phyloP scores from a whole-genome alignment of 1,284 basidiomycete genomes.

The Mycosarcoma mackinlayi region DNA sequence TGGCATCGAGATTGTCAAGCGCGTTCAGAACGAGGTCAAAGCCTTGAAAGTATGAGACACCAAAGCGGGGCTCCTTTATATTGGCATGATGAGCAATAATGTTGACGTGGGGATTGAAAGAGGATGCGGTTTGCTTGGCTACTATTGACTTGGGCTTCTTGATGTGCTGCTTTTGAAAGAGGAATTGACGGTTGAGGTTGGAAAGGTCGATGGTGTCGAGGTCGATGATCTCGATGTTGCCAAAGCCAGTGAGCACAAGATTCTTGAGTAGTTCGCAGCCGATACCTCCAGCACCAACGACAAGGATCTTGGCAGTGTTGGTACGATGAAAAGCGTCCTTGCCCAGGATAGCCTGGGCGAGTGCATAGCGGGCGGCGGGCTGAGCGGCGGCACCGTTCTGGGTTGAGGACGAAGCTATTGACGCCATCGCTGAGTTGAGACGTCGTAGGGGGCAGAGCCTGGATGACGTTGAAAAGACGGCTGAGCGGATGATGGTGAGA shows the following conservation, averaged over 20 bases:
- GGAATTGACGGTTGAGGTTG: slow-evolving; percentile 96
- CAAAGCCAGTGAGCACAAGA: slow-evolving; percentile 90
- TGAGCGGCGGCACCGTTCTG: slow-evolving; percentile 11
- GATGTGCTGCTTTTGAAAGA: slow-evolving; percentile 97
- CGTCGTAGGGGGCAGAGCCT: too few species aligned
- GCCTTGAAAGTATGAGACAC: slow-evolving; percentile 85
- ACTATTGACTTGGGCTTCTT: slow-evolving; percentile 95
- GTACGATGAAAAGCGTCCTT: slow-evolving; percentile 27
- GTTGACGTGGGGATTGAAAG: slow-evolving; percentile 90
- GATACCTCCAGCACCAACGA: slow-evolving; percentile 97
- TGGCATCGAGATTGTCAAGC: slow-evolving; percentile 79
- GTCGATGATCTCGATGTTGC: slow-evolving; percentile 88
- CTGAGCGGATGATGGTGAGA: background rate
- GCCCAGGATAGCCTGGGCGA: slow-evolving; percentile 36
- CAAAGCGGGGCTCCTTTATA: slow-evolving; percentile 92
- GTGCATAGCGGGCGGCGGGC: slow-evolving; percentile 37
- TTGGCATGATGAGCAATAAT: slow-evolving; percentile 93
- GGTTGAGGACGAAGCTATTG: slow-evolving; percentile 21
- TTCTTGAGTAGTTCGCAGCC: slow-evolving; percentile 98
- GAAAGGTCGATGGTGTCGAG: slow-evolving; percentile 98
- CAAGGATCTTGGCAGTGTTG: slow-evolving; percentile 72
- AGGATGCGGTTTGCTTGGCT: slow-evolving; percentile 85
- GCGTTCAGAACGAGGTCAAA: slow-evolving; percentile 97
- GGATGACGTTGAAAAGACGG: background rate
- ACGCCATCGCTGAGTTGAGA: slow-evolving; percentile 7